These are phyloP conservation scores for Boechera retrofracta DNA, from an alignment of 345 rosid genomes.

Conservation along the genomic window DNA sequence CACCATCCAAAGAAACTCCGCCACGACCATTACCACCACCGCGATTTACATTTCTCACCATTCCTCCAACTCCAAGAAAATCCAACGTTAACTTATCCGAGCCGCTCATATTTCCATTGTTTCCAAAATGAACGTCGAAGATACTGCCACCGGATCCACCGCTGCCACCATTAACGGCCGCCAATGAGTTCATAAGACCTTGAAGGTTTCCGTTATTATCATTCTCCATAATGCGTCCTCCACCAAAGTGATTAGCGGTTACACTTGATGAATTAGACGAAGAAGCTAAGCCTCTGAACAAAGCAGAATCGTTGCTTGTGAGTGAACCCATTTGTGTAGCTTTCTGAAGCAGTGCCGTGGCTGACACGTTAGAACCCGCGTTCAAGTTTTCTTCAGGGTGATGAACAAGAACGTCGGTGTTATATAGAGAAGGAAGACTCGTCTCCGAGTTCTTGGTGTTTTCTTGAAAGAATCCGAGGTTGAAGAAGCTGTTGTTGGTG, in stretches of 20 bases:
- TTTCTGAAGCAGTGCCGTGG: constrained; percentile 83
- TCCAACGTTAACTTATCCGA: constrained; percentile 76
- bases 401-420: constrained; percentile 41
- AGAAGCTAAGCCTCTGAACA: constrained; percentile 62
- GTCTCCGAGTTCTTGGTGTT: constrained; percentile 41
- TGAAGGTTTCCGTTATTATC: constrained; percentile 59
- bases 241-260: constrained; percentile 41
- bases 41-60: constrained; percentile 54
- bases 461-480: constrained; percentile 62
- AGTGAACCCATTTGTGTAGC: constrained; percentile 89
- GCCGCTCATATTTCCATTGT: constrained; percentile 49
- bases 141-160: constrained; percentile 43
- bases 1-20: constrained; percentile 36
- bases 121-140: constrained; percentile 41
- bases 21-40: constrained; percentile 33
- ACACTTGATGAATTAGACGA: constrained; percentile 44
- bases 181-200: constrained; percentile 67
- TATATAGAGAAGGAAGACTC: constrained; percentile 41
- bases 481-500: constrained; percentile 53
- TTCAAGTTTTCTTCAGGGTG: constrained; percentile 54
- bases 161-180: constrained; percentile 30
- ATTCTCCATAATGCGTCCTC: constrained; percentile 43
- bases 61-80: constrained; percentile 83
- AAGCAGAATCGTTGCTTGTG: constrained; percentile 43
- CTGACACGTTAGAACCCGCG: constrained; percentile 64